phyloP scores from a whole-genome alignment of 2,329 filamentous ascomycete species.

The Ophiostoma himal-ulmi region DNA sequence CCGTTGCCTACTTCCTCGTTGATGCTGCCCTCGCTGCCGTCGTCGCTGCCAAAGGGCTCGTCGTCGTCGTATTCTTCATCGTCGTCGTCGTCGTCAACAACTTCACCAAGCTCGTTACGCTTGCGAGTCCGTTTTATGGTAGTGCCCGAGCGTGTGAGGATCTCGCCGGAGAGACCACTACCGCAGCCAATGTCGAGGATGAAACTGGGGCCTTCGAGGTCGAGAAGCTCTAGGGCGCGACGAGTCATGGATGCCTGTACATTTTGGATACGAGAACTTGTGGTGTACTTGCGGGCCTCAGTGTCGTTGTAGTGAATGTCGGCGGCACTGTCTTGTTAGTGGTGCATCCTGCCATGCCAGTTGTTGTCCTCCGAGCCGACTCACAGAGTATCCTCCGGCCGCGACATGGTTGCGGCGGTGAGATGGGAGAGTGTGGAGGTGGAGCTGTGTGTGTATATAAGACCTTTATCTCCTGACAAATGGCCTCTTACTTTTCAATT shows the following conservation, averaged over 20 bases:
- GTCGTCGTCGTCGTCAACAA: background rate
- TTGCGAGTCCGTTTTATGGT: conserved; percentile 18
- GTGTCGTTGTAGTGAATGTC: conserved; percentile 96
- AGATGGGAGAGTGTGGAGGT: background rate
- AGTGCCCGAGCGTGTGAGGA: conserved; percentile 54
- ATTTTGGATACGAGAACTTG: conserved; percentile 87
- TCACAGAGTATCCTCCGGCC: conserved; percentile 90
- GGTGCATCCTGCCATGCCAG: conserved; percentile 19
- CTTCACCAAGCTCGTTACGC: conserved; percentile 2
- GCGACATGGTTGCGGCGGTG: conserved; percentile 63
- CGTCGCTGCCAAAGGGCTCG: conserved; percentile 13
- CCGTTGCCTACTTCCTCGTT: conserved; percentile 64
- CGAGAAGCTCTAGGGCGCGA: conserved; percentile 84
- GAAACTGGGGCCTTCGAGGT: conserved; percentile 70
- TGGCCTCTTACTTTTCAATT: no score
- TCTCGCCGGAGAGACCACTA: conserved; percentile 88
- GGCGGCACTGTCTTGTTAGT: conserved; percentile 58
- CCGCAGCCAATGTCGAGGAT: conserved; percentile 97
- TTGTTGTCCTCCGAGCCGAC: conserved; percentile 27
- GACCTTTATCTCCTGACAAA: background rate
- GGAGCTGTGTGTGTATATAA: background rate
- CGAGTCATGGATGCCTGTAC: conserved; percentile 94
- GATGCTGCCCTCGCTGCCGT: conserved; percentile 29
- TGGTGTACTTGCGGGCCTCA: conserved; percentile 96
- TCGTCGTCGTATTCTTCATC: conserved; percentile 11